Conservation (phyloP, 441 rosid species). For the Adansonia grandidieri region DNA sequence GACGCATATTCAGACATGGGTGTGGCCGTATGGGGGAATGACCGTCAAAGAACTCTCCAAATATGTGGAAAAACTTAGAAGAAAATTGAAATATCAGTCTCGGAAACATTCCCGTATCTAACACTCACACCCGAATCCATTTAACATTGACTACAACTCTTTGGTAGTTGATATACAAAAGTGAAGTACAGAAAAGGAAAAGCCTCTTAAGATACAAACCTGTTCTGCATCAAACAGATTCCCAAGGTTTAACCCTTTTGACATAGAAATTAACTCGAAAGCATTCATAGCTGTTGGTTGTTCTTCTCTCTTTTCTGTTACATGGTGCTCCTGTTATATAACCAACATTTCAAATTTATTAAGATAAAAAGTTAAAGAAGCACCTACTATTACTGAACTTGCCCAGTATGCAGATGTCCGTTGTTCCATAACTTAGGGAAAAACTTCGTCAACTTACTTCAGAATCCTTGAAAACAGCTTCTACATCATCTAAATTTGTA, state of each 20-base stretch:
- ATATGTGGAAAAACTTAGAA: no score
- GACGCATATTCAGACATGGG: no score
- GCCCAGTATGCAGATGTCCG: slow-evolving; percentile 5
- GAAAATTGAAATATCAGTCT: no score
- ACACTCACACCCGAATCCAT: no score
- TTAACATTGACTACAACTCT: background rate
- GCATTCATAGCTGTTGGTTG: slow-evolving; percentile 82
- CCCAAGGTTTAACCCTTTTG: slow-evolving; percentile 82
- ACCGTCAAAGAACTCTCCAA: no score
- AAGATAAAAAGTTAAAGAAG: slow-evolving; percentile 7
- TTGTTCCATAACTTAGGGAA: slow-evolving; percentile 4
- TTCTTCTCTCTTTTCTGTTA: slow-evolving; percentile 53
- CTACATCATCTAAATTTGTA: slow-evolving; percentile 82
- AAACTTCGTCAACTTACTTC: slow-evolving; percentile 52
- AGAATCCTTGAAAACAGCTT: slow-evolving; percentile 88
- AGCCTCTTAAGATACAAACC: slow-evolving; percentile 45
- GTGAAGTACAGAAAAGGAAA: slow-evolving; percentile 12
- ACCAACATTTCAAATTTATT: slow-evolving; percentile 24
- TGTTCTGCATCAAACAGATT: slow-evolving; percentile 80
- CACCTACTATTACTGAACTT: slow-evolving; percentile 6
- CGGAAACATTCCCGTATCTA: no score
- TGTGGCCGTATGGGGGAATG: no score
- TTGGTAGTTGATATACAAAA: background rate
- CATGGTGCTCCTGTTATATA: slow-evolving; percentile 75
- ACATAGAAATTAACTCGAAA: slow-evolving; percentile 84